These are phyloP conservation scores for Suillus alpinus DNA, from an alignment of 768 basidiomycete species.

Conservation along the genomic window DNA sequence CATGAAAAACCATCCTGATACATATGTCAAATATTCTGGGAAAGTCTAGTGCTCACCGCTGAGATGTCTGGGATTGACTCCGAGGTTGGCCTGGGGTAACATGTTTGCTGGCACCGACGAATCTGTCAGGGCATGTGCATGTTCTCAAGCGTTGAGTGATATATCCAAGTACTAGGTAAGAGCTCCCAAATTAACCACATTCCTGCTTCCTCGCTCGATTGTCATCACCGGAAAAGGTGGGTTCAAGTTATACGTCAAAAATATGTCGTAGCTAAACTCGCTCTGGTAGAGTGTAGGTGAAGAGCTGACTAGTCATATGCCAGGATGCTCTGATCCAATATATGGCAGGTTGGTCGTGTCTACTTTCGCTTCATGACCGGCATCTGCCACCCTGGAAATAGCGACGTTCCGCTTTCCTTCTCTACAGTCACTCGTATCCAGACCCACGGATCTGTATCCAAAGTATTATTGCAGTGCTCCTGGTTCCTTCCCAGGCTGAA, in stretches of 20 bases:
- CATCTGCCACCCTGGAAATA: no score
- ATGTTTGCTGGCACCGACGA: not conserved
- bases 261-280: no score
- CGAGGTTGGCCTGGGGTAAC: conserved; percentile 41
- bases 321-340: no score
- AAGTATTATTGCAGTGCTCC: not conserved
- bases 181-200: not conserved
- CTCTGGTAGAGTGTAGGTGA: no score
- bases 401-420: no score
- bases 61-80: conserved; percentile 69
- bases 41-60: conserved; percentile 65
- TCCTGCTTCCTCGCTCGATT: not conserved
- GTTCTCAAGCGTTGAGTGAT: conserved; percentile 16
- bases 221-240: not conserved
- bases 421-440: no score
- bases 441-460: no score
- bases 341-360: no score
- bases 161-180: no score
- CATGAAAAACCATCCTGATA: conserved; percentile 84
- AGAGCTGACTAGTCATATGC: no score
- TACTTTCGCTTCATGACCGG: no score
- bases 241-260: not conserved
- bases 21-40: conserved; percentile 77
- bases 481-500: not conserved
- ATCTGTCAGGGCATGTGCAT: conserved; percentile 67